Conservation (phyloP, 169 alveolate genomes). For the Cryptosporidium parvum region DNA sequence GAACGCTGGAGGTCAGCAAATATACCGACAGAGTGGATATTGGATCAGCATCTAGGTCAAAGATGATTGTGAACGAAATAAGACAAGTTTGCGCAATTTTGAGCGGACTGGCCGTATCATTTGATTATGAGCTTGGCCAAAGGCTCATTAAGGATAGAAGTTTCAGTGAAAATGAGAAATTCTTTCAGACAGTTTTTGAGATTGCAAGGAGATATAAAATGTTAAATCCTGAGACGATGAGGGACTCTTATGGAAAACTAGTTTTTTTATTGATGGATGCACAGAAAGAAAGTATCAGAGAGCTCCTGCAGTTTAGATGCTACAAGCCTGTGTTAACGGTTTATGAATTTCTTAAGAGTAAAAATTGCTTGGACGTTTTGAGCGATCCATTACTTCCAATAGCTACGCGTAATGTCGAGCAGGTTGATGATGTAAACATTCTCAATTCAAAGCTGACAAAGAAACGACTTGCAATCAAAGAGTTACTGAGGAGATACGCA, state of each 20-base stretch:
- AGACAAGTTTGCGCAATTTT: constrained; percentile 90
- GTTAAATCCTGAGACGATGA: constrained; percentile 92
- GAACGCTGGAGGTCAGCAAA: constrained; percentile 90
- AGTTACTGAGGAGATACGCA: constrained; percentile 46
- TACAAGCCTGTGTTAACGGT: constrained; percentile 88
- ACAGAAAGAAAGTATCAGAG: constrained; percentile 86
- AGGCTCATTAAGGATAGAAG: constrained; percentile 85
- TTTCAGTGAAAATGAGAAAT: constrained; percentile 84
- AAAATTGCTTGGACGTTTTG: constrained; percentile 85
- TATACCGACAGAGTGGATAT: constrained; percentile 91
- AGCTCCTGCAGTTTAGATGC: constrained; percentile 86
- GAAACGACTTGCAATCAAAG: constrained; percentile 68
- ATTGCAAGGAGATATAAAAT: constrained; percentile 92
- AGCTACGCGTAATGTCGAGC: constrained; percentile 87
- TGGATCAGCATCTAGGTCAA: constrained; percentile 84
- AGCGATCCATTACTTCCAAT: constrained; percentile 85
- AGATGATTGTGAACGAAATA: constrained; percentile 85
- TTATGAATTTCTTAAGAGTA: constrained; percentile 83
- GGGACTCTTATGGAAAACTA: constrained; percentile 90
- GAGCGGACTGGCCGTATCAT: constrained; percentile 91
- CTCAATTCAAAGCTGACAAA: constrained; percentile 47
- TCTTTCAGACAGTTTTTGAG: constrained; percentile 89
- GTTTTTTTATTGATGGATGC: constrained; percentile 92
- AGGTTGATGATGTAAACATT: constrained; percentile 14
- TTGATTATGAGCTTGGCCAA: constrained; percentile 91